Base-by-base conservation (phyloP, 305 asterid species). In the Rubia occidens region DNA sequence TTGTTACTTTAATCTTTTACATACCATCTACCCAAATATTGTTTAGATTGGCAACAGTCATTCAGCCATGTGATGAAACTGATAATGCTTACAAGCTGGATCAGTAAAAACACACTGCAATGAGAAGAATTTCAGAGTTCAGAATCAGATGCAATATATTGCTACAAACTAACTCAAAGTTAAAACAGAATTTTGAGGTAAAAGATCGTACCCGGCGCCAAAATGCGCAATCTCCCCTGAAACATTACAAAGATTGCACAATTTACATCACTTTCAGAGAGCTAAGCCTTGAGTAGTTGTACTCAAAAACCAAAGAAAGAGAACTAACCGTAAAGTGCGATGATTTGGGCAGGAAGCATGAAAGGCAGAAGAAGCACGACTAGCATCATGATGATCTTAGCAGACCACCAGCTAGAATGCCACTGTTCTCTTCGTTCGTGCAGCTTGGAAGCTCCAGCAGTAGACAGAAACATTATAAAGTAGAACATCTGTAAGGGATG, bases 401-500 rank as follows among this genome's bases (percentile, higher is more conserved):
- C 70, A 68, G 82, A 73, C 88, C 88, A 83, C 85, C 88, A 81
- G 21, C 85, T 81, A 47, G 88, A 83, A 64, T 83, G 88, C 85
- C 82, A 79, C 8, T 51, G 47, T 74, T 83, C 88, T 79, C 85
- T 79, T n/a, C 75, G 75, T 47, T 77, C 79, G 49, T 77, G 71
- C 61, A 79, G 71, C 74, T 83, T 83, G 13, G 81, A 78, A 45
- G 88, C 75, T 44, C 88, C 88, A 68, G 82, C 85, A 39, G 88
- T 83, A 20, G 88, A 81, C 37, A 83, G 80, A 76, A 83, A 83
- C 85, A 83, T 81, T 59, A 70, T 68, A 29, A 83, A 75, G 77
- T 83, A 83, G 78, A 83, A 83, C 71, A 74, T 60, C 88, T 83
- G 20, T 20, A 56, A 55, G 64, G 64, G 3, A 64, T 20, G 15